Evolutionary conservation across 345 rosid species (phyloP).

Genomic region (Linum trigynum): DNA sequence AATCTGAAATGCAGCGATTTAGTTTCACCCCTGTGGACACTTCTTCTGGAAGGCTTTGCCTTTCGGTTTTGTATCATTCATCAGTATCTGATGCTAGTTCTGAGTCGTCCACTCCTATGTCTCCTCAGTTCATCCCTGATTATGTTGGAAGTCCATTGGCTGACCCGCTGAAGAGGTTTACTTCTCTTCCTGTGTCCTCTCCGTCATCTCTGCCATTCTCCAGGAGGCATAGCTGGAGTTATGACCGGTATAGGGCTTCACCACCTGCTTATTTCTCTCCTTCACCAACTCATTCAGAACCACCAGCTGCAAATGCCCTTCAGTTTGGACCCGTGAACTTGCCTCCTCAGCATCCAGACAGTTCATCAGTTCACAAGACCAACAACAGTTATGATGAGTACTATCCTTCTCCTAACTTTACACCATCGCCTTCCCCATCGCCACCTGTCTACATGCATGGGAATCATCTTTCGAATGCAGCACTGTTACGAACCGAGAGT

Average conservation of each 20-base stretch:
- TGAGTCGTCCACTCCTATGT: constrained; percentile 66
- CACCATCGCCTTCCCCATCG: constrained; percentile 66
- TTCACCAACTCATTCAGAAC: constrained; percentile 71
- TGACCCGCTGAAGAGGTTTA: constrained; percentile 70
- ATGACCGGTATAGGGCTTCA: constrained; percentile 34
- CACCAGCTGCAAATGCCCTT: constrained; percentile 40
- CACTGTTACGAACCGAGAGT: constrained; percentile 50
- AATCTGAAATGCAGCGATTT: constrained; percentile 77
- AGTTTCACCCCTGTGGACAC: constrained; percentile 77
- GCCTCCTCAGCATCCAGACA: constrained; percentile 59
- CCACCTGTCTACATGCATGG: constrained; percentile 49
- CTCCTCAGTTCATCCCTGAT: constrained; percentile 74
- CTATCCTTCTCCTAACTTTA: constrained; percentile 47
- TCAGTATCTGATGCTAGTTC: constrained; percentile 53
- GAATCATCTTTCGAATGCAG: constrained; percentile 18
- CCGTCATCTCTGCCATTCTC: constrained; percentile 72
- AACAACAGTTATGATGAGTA: constrained; percentile 42
- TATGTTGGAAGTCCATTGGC: constrained; percentile 98
- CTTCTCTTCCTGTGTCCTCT: constrained; percentile 67
- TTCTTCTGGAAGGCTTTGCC: constrained; percentile 73
- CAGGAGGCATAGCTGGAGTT: constrained; percentile 88
- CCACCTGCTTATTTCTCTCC: constrained; percentile 60
- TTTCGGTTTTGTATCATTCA: constrained; percentile 59
- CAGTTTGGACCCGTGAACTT: constrained; percentile 32
- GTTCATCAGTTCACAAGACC: constrained; percentile 36